These are phyloP conservation scores for Aschersonia sp. DNA, from an alignment of 2,329 filamentous ascomycete genomes.

Conservation along the genomic window DNA sequence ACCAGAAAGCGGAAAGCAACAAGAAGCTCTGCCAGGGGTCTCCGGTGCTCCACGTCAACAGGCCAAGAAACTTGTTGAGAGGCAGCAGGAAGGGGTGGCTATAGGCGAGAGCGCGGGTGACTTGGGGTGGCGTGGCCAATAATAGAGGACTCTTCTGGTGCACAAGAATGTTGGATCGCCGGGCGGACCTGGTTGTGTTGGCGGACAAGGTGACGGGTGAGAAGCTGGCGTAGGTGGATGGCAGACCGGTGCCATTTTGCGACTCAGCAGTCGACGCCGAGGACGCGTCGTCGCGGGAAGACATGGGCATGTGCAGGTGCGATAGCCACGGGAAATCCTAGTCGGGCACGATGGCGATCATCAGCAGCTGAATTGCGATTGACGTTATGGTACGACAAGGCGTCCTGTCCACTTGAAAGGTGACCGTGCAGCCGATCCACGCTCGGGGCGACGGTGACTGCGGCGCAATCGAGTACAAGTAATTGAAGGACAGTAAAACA, in stretches of 20 bases:
- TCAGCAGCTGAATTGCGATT: slow-evolving; percentile 3
- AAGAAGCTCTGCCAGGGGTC: slow-evolving; percentile 98
- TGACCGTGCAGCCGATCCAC: slow-evolving; percentile 1
- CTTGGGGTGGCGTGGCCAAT: slow-evolving; percentile 83
- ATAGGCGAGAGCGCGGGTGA: slow-evolving; percentile 87
- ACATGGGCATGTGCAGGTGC: slow-evolving; percentile 25
- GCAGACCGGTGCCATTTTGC: slow-evolving; percentile 22
- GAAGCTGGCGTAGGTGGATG: slow-evolving; percentile 77
- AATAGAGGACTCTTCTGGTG: slow-evolving; percentile 93
- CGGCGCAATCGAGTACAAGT: too few relatives aligned
- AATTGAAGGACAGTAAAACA: too few relatives aligned
- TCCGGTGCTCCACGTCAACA: slow-evolving; percentile 85
- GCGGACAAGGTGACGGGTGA: slow-evolving; percentile 68
- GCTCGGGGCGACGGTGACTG: too few relatives aligned
- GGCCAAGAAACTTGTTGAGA: slow-evolving; percentile 69
- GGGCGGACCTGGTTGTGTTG: slow-evolving; percentile 43
- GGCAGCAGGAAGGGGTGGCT: slow-evolving; percentile 89
- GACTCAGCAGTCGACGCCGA: slow-evolving; percentile 17
- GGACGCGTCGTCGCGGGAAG: slow-evolving; percentile 22
- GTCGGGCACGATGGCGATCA: not conserved
- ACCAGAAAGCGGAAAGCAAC: slow-evolving; percentile 76
- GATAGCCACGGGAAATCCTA: slow-evolving; percentile 36
- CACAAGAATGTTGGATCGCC: slow-evolving; percentile 82
- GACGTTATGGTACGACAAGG: too few relatives aligned
- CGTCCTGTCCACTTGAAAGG: too few relatives aligned